These are phyloP conservation scores for Picochlorum sp. DNA, from an alignment of 139 green algal genomes.

Conservation along the genomic window DNA sequence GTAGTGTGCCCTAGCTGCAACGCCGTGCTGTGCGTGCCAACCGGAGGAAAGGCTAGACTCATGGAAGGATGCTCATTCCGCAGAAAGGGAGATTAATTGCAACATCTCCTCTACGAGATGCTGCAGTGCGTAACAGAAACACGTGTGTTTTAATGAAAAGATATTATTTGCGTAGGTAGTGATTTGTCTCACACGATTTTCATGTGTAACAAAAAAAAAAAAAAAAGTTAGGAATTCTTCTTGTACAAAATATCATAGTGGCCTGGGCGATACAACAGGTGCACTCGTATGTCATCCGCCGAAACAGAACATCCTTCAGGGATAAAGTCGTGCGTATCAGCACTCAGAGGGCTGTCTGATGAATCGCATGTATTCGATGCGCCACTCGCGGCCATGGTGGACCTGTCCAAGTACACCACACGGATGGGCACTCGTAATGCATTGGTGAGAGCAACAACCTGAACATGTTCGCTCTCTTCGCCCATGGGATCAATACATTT, in stretches of 20 bases:
- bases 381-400: slow-evolving; percentile 25
- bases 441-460: slow-evolving; percentile 87
- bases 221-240: background rate
- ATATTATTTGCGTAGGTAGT: background rate
- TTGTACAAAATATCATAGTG: slow-evolving; percentile 61
- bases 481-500: slow-evolving; percentile 78
- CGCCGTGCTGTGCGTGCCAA: slow-evolving; percentile 93
- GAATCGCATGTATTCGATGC: slow-evolving; percentile 10
- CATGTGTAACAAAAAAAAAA: slow-evolving; percentile 3
- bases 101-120: background rate
- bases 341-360: slow-evolving; percentile 6
- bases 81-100: slow-evolving; percentile 81
- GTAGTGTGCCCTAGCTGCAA: slow-evolving; percentile 94
- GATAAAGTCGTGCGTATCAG: slow-evolving; percentile 56
- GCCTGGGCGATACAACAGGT: slow-evolving; percentile 65
- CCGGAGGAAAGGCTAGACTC: slow-evolving; percentile 84
- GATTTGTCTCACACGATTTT: slow-evolving; percentile 2
- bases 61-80: slow-evolving; percentile 97
- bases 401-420: slow-evolving; percentile 73
- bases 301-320: slow-evolving; percentile 28
- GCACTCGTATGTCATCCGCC: slow-evolving; percentile 25
- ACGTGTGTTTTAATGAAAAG: slow-evolving; percentile 3
- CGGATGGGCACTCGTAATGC: slow-evolving; percentile 71
- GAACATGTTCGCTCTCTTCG: slow-evolving; percentile 89
- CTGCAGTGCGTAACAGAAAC: background rate